Conservation (phyloP, 2,329 filamentous ascomycete genomes). For the Diaporthe sp. region DNA sequence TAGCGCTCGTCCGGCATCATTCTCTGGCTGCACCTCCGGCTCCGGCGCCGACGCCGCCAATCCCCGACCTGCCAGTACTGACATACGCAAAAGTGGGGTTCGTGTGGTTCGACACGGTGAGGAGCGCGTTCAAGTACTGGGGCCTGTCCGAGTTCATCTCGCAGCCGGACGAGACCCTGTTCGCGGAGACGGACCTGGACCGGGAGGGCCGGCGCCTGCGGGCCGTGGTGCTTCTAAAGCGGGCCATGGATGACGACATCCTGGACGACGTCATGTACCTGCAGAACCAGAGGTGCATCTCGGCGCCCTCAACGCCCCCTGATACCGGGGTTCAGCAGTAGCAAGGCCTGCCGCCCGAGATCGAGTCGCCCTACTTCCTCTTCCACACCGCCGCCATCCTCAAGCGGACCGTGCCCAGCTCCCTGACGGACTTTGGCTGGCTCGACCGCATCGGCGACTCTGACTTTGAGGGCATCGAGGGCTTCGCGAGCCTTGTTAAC, state of each 20-base stretch:
- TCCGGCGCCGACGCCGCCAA: background rate
- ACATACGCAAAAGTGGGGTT: conserved; percentile 20
- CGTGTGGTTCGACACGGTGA: conserved; percentile 31
- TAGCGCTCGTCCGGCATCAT: background rate
- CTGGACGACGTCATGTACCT: conserved; percentile 32
- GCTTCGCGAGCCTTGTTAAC: conserved; percentile 31
- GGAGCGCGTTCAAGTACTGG: conserved; percentile 29
- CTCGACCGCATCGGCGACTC: conserved; percentile 26
- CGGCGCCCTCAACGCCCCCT: background rate
- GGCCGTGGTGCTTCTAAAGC: conserved; percentile 26
- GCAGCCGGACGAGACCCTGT: conserved; percentile 11
- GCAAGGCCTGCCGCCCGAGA: background rate
- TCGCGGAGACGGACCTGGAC: background rate
- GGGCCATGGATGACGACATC: conserved; percentile 33
- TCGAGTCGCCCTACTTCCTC: conserved; percentile 29
- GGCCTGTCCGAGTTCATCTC: conserved; percentile 33
- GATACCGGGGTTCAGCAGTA: background rate
- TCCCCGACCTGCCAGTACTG: conserved; percentile 29
- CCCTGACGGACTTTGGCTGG: conserved; percentile 23
- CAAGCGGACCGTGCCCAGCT: conserved; percentile 23
- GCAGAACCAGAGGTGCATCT: background rate
- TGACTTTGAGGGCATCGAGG: conserved; percentile 34
- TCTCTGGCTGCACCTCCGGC: background rate
- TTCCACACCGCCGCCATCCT: conserved; percentile 27
- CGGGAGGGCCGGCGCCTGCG: conserved; percentile 26